Evolutionary conservation across 1,139 yeast species (phyloP).

Genomic region (Pichia sp.): DNA sequence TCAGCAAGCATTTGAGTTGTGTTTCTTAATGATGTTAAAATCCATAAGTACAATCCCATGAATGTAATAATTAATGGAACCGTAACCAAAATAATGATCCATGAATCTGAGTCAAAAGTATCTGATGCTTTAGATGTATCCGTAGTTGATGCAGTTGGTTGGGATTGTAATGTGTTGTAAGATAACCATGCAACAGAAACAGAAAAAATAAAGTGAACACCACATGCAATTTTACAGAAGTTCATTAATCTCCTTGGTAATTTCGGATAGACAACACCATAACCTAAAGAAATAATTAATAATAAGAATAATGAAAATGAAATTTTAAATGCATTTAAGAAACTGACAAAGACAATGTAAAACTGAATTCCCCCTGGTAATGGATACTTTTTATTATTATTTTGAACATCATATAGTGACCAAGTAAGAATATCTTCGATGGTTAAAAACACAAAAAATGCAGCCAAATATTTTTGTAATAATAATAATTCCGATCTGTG

Average conservation of each 20-base stretch:
- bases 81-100: conserved; percentile 44
- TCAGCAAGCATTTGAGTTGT: conserved; percentile 71
- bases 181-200: conserved; percentile 63
- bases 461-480: conserved; percentile 83
- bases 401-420: conserved; percentile 85
- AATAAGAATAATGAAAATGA: conserved; percentile 86
- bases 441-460: conserved; percentile 76
- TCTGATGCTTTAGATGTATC: conserved; percentile 27
- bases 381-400: conserved; percentile 45
- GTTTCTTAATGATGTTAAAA: conserved; percentile 62
- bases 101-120: conserved; percentile 29
- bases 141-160: conserved; percentile 30
- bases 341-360: conserved; percentile 70
- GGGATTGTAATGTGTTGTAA: conserved; percentile 40
- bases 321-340: conserved; percentile 73
- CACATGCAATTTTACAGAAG: conserved; percentile 73
- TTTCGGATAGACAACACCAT: conserved; percentile 87
- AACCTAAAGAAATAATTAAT: conserved; percentile 82
- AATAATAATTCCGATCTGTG: conserved; percentile 86
- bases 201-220: conserved; percentile 61
- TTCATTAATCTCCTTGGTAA: conserved; percentile 73
- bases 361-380: conserved; percentile 57
- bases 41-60: conserved; percentile 67
- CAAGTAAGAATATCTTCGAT: conserved; percentile 82
- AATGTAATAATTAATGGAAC: conserved; percentile 69